These are phyloP conservation scores for Fremontodendron californicum DNA, from an alignment of 345 rosid genomes.

Conservation along the genomic window DNA sequence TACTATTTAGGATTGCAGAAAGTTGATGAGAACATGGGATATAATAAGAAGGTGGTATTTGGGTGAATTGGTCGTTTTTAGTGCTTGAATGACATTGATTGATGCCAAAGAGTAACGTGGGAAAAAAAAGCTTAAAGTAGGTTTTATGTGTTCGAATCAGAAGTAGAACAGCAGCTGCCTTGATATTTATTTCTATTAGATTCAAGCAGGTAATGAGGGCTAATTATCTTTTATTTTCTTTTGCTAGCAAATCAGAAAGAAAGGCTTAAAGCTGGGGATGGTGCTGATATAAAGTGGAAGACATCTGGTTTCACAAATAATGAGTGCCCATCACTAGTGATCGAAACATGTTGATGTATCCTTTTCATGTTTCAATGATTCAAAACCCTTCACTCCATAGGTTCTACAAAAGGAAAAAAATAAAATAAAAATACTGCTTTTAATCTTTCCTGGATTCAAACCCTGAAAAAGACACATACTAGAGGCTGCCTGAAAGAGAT, in stretches of 20 bases:
- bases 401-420: not conserved
- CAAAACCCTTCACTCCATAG: not conserved
- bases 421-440: not conserved
- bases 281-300: slow-evolving; percentile 10
- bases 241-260: not conserved
- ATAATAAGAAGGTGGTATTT: not conserved
- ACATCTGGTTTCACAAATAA: slow-evolving; percentile 2
- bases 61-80: not conserved
- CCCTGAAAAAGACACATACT: not conserved
- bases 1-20: not conserved
- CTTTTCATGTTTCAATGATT: slow-evolving; percentile 9
- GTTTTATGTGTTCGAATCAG: not conserved
- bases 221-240: not conserved
- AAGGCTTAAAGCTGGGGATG: not conserved
- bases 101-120: not conserved
- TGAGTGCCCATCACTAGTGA: slow-evolving; percentile 1
- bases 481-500: slow-evolving; percentile 6
- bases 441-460: not conserved
- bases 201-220: not conserved
- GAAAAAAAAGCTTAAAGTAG: not conserved
- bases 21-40: slow-evolving; percentile 3
- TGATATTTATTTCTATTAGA: not conserved
- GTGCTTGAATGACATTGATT: slow-evolving; percentile 7
- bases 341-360: not conserved
- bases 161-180: not conserved